Evolutionary conservation across 441 rosid species (phyloP).

Genomic region (California macrophylla): DNA sequence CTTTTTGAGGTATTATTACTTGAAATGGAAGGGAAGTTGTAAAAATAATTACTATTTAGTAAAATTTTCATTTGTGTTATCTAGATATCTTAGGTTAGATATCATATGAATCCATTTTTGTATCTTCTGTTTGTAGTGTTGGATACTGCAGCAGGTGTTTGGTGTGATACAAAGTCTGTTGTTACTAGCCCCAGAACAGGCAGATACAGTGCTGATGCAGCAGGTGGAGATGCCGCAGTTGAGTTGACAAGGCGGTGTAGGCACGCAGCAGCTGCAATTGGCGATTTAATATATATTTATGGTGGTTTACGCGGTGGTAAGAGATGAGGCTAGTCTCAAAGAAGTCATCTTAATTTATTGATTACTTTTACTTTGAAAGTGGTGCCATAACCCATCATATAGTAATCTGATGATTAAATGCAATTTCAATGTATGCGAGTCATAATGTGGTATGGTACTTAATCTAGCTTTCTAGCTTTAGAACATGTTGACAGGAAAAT

Average conservation of each 20-base stretch:
- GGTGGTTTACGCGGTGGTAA: conserved; percentile 99
- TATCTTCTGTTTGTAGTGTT: conserved; percentile 45
- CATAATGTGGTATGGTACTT: background rate
- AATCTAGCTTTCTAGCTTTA: background rate
- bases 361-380: background rate
- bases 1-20: background rate
- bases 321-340: conserved; percentile 13
- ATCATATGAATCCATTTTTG: conserved; percentile 12
- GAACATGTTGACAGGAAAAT: background rate
- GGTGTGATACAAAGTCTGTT: conserved; percentile 98
- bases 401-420: background rate
- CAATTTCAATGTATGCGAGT: background rate
- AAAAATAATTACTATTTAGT: background rate
- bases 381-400: background rate
- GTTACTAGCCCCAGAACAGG: conserved; percentile 94
- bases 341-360: background rate
- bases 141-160: conserved; percentile 99
- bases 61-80: background rate
- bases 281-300: conserved; percentile 87
- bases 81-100: conserved; percentile 8
- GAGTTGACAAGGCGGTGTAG: conserved; percentile 98
- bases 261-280: conserved; percentile 98
- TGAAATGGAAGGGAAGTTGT: background rate
- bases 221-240: conserved; percentile 96
- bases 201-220: conserved; percentile 88